Percentiles rank a stretch among this genome's conserved stretches.
phyloP scores from a whole-genome alignment of 352 stramenopile species.

The Globisporangium acanthophoron region DNA sequence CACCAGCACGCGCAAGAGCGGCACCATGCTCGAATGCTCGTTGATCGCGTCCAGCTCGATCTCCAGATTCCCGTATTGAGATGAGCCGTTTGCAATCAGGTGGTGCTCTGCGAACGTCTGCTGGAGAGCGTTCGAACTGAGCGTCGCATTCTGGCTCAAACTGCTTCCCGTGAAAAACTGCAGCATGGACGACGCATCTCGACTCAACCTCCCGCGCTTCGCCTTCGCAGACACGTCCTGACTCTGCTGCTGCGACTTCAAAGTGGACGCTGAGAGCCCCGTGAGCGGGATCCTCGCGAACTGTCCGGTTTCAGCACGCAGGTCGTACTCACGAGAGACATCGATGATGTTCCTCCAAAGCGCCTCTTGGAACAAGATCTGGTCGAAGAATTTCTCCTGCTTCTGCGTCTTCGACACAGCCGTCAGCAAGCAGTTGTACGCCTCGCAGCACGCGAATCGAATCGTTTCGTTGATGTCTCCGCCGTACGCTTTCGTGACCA shows the following conservation, averaged over 20 bases:
- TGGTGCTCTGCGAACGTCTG: conserved; percentile 18
- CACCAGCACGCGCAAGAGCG: conserved; percentile 60
- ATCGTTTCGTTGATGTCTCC: conserved; percentile 24
- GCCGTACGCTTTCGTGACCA: conserved; percentile 46
- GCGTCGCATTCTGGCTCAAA: conserved; percentile 42
- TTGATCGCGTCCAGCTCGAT: conserved; percentile 79
- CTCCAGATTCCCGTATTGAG: conserved; percentile 27
- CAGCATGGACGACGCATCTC: conserved; percentile 26
- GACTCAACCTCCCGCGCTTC: conserved; percentile 9
- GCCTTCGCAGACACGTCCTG: conserved; percentile 8
- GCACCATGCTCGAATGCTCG: conserved; percentile 70
- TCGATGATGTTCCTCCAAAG: conserved; percentile 73
- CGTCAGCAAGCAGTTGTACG: conserved; percentile 71
- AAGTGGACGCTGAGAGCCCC: conserved; percentile 30
- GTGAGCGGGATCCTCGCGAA: conserved; percentile 56
- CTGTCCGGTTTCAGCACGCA: conserved; percentile 43
- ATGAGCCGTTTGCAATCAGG: conserved; percentile 13
- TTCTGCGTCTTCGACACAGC: conserved; percentile 80
- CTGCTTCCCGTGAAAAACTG: conserved; percentile 76
- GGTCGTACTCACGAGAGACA: conserved; percentile 25
- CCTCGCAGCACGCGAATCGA: conserved; percentile 49
- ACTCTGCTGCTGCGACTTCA: conserved; percentile 27
- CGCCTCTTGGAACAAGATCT: conserved; percentile 74
- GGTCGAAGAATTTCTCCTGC: conserved; percentile 83
- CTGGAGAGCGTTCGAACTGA: not conserved